phyloP scores from a whole-genome alignment of 805 yeast genomes.

The Nakazawaea ishiwadae region DNA sequence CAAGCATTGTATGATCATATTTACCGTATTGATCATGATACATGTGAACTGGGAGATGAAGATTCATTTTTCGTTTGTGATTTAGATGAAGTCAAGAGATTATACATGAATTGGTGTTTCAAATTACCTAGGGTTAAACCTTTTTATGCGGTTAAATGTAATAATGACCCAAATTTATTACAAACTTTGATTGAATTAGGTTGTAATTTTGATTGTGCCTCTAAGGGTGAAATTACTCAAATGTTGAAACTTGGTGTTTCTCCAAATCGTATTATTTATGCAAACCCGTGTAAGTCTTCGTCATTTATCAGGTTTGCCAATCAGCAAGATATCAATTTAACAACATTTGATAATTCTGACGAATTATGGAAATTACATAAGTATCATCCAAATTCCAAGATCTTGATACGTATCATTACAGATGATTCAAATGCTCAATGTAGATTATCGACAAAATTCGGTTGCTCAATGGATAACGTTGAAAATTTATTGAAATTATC shows the following conservation, averaged over 20 bases:
- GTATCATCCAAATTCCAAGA: slow-evolving; percentile 63
- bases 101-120: slow-evolving; percentile 58
- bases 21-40: slow-evolving; percentile 43
- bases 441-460: slow-evolving; percentile 83
- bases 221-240: slow-evolving; percentile 72
- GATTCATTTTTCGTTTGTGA: slow-evolving; percentile 89
- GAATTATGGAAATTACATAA: slow-evolving; percentile 72
- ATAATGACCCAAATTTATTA: slow-evolving; percentile 64
- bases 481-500: slow-evolving; percentile 56
- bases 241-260: slow-evolving; percentile 59
- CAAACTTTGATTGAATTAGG: slow-evolving; percentile 55
- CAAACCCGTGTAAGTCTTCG: slow-evolving; percentile 90
- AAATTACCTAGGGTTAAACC: slow-evolving; percentile 75
- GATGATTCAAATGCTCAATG: slow-evolving; percentile 88
- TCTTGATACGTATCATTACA: slow-evolving; percentile 79
- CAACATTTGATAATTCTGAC: slow-evolving; percentile 87
- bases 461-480: slow-evolving; percentile 62
- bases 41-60: slow-evolving; percentile 72
- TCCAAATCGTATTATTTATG: slow-evolving; percentile 73
- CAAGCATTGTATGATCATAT: slow-evolving; percentile 37
- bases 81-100: slow-evolving; percentile 62
- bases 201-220: slow-evolving; percentile 89
- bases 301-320: slow-evolving; percentile 74
- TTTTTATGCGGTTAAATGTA: slow-evolving; percentile 94
- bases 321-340: slow-evolving; percentile 51